Percentiles rank a stretch among this genome's conserved stretches.
Conservation (phyloP, 1,139 yeast genomes). For the Taiozyma sp. region DNA sequence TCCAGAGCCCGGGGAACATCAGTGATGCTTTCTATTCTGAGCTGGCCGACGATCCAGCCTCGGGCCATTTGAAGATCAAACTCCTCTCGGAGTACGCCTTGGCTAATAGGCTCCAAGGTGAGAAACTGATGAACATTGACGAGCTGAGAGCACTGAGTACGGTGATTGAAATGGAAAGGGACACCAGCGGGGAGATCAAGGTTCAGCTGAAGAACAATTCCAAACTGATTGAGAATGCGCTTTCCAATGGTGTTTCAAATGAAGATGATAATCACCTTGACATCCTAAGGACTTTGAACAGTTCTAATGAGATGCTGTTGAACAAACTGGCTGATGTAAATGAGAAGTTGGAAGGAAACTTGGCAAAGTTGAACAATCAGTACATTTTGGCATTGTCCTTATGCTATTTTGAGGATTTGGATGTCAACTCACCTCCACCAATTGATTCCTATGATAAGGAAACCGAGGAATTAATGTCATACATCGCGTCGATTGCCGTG, state of each 20-base stretch:
- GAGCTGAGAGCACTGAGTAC: slow-evolving; percentile 8
- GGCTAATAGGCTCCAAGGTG: slow-evolving; percentile 7
- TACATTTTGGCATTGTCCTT: slow-evolving; percentile 15
- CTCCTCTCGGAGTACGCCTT: slow-evolving; percentile 18
- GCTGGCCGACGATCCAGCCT: slow-evolving; percentile 7
- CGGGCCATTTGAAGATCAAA: slow-evolving; percentile 13
- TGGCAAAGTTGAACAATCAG: slow-evolving; percentile 10
- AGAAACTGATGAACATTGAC: slow-evolving; percentile 10
- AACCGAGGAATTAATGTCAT: slow-evolving; percentile 45
- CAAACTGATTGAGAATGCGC: slow-evolving; percentile 5
- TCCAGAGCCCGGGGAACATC: slow-evolving; percentile 1
- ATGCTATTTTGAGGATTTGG: slow-evolving; percentile 17
- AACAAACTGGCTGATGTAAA: slow-evolving; percentile 7
- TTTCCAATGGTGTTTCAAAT: background rate
- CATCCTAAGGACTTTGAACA: slow-evolving; percentile 6
- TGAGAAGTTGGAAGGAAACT: slow-evolving; percentile 6
- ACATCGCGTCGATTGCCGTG: slow-evolving; percentile 49
- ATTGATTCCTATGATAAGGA: slow-evolving; percentile 4
- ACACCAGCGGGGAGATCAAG: slow-evolving; percentile 11
- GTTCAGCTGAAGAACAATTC: slow-evolving; percentile 13
- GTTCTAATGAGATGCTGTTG: slow-evolving; percentile 10
- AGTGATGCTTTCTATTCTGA: slow-evolving; percentile 9
- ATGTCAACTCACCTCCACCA: slow-evolving; percentile 1
- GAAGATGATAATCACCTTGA: background rate
- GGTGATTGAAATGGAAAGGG: slow-evolving; percentile 6